Evolutionary conservation across 108 stramenopile species (phyloP).

Genomic region (Epipyxis sp.): DNA sequence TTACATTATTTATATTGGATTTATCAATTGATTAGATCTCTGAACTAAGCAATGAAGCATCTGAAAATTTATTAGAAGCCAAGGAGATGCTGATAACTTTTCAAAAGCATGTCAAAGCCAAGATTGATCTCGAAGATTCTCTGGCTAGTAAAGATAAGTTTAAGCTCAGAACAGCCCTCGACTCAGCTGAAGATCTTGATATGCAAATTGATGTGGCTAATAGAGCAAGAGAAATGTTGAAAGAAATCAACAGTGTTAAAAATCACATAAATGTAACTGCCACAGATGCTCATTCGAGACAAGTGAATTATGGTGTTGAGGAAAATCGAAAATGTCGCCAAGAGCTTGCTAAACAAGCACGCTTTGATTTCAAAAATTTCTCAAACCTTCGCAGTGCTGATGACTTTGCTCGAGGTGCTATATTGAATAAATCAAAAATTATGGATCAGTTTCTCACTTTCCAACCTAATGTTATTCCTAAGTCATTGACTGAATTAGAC

Average conservation of each 20-base stretch:
- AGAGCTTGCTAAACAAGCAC: conserved; percentile 26
- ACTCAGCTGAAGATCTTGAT: conserved; percentile 56
- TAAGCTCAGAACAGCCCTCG: conserved; percentile 52
- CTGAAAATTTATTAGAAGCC: neutral
- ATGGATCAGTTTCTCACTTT: conserved; percentile 58
- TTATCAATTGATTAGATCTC: neutral
- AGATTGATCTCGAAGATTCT: conserved; percentile 44
- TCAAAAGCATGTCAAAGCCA: conserved; percentile 50
- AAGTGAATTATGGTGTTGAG: conserved; percentile 13
- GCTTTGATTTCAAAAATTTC: conserved; percentile 57
- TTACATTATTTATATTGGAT: too few species aligned
- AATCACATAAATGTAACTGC: neutral
- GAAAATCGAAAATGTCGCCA: conserved; percentile 6
- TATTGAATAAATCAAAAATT: conserved; percentile 57
- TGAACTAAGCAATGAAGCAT: neutral
- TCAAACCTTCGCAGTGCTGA: conserved; percentile 50
- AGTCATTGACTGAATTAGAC: conserved; percentile 53
- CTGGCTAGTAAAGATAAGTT: conserved; percentile 40
- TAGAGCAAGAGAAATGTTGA: conserved; percentile 41
- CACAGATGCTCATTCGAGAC: neutral
- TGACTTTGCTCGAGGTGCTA: conserved; percentile 57
- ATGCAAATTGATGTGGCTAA: conserved; percentile 47
- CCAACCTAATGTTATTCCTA: conserved; percentile 56
- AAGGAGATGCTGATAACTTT: conserved; percentile 1
- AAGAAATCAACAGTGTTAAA: neutral